Percentiles rank a stretch among this genome's conserved stretches.
These are phyloP conservation scores for Ceratocystis papillata DNA, from an alignment of 2,329 filamentous ascomycete genomes.

Conservation along the genomic window DNA sequence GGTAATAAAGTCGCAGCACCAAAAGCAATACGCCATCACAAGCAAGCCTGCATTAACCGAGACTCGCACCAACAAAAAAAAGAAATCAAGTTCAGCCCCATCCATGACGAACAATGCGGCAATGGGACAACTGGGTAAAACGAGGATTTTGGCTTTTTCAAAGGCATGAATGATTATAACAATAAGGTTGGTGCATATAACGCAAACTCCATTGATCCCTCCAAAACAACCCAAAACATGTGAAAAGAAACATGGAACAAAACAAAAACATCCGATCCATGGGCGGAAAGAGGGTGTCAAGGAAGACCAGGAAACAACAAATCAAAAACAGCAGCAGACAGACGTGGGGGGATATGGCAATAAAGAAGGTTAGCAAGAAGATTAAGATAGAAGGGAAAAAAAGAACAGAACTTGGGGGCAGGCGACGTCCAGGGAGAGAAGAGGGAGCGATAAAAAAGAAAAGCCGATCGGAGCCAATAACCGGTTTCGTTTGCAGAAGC, in stretches of 20 bases:
- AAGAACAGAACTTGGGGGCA: not conserved
- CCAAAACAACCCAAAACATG: constrained; percentile 19
- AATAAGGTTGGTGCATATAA: constrained; percentile 20
- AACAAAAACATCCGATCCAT: constrained; percentile 19
- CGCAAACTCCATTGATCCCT: constrained; percentile 22
- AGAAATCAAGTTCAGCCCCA: not conserved
- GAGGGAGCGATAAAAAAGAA: not conserved
- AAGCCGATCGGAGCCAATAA: constrained; percentile 7
- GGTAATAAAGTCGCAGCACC: not conserved
- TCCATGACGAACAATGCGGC: not conserved
- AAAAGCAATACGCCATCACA: not conserved
- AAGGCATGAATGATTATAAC: constrained; percentile 22
- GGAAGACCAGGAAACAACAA: constrained; percentile 13
- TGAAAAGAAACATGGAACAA: constrained; percentile 14
- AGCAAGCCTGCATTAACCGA: not conserved
- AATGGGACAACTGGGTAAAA: not conserved
- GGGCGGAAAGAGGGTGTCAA: constrained; percentile 11
- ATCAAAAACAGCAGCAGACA: constrained; percentile 15
- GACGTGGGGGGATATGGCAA: constrained; percentile 18
- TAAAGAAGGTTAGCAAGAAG: constrained; percentile 20
- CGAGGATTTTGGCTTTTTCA: constrained; percentile 15
- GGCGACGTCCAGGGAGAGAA: not conserved
- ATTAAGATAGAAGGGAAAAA: constrained; percentile 5
- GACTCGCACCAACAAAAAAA: not conserved
- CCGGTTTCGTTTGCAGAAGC: too few relatives aligned